A percentile compares a stretch with the other conserved stretches of the same genome.
phyloP scores from a whole-genome alignment of 176 grass and related monocot species.

The Triticum monococcum region DNA sequence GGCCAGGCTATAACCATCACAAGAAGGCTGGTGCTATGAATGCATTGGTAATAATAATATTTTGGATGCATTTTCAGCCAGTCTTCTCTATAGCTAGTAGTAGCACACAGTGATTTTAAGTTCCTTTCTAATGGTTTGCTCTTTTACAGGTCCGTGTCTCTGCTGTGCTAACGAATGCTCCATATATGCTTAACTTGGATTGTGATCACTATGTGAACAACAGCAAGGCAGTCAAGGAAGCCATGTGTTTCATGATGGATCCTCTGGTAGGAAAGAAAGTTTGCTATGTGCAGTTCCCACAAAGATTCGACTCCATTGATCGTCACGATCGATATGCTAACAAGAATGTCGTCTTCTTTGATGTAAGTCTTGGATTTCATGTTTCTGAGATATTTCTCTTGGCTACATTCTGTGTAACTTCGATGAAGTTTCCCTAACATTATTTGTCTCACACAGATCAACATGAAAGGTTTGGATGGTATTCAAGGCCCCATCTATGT shows the following conservation, averaged over 20 bases:
- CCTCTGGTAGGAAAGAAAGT: constrained; percentile 76
- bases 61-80: background rate
- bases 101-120: background rate
- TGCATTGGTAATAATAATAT: constrained; percentile 57
- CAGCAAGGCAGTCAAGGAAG: constrained; percentile 96
- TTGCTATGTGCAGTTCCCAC: constrained; percentile 94
- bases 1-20: constrained; percentile 93
- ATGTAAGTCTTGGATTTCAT: constrained; percentile 54
- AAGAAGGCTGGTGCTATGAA: constrained; percentile 99
- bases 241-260: constrained; percentile 99
- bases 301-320: constrained; percentile 96
- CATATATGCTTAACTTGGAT: constrained; percentile 96
- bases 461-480: constrained; percentile 96
- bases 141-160: constrained; percentile 77
- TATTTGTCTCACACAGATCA: constrained; percentile 54
- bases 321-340: constrained; percentile 95
- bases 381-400: background rate
- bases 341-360: constrained; percentile 96
- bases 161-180: constrained; percentile 94
- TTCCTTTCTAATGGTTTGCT: background rate
- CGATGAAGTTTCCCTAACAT: background rate
- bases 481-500: constrained; percentile 95
- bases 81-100: background rate
- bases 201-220: constrained; percentile 99
- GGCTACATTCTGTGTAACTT: background rate